Conservation (phyloP, 805 yeast species). For the Metschnikowia chrysomelidarum region DNA sequence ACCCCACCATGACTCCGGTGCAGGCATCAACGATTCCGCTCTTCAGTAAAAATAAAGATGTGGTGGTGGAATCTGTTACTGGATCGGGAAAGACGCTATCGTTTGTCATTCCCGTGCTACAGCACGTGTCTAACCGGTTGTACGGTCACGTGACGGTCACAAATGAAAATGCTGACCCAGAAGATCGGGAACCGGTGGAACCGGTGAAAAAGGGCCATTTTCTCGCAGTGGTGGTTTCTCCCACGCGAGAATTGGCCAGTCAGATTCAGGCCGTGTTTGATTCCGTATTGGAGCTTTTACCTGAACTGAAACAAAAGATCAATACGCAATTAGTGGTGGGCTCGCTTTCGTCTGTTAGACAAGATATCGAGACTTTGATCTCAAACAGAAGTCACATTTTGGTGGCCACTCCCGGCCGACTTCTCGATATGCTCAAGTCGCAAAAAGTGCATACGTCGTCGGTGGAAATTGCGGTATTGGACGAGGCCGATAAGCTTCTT, state of each 20-base stretch:
- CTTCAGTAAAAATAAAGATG: constrained; percentile 82
- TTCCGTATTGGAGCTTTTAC: constrained; percentile 54
- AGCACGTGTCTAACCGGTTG: constrained; percentile 48
- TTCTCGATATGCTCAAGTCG: constrained; percentile 68
- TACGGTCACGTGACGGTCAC: constrained; percentile 19
- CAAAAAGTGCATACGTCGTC: constrained; percentile 56
- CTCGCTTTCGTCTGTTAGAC: constrained; percentile 59
- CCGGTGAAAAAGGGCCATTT: constrained; percentile 60
- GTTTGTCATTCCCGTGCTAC: constrained; percentile 78
- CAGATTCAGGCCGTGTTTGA: constrained; percentile 71
- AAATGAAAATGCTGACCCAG: too few relatives aligned
- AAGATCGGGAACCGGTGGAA: constrained; percentile 21
- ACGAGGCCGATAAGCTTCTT: constrained; percentile 89
- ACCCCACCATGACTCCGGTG: constrained; percentile 87
- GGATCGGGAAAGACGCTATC: constrained; percentile 99
- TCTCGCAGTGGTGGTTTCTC: constrained; percentile 70
- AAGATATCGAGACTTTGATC: constrained; percentile 63
- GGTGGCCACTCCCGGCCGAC: constrained; percentile 91
- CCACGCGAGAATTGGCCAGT: constrained; percentile 66
- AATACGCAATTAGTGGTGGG: constrained; percentile 65
- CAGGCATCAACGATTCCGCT: constrained; percentile 94
- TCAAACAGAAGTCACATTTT: constrained; percentile 65
- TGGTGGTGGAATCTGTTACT: constrained; percentile 94
- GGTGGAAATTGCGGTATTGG: constrained; percentile 74
- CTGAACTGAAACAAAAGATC: constrained; percentile 44